Evolutionary conservation across 176 grass and related monocot species (phyloP).

Genomic region (Ensete ventricosum): DNA sequence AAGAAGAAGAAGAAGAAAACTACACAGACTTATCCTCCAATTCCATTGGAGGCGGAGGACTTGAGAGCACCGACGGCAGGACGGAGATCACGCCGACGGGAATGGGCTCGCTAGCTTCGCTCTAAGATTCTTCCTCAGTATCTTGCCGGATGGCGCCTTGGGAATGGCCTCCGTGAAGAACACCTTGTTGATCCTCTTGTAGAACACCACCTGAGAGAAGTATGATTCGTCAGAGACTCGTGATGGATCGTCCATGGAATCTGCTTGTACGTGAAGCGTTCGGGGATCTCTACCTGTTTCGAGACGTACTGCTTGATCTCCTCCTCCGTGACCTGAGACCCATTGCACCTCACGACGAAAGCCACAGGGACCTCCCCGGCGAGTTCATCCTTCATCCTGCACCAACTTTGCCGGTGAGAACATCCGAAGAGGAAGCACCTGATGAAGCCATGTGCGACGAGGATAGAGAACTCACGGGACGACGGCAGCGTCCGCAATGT

Average conservation of each 20-base stretch:
- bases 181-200: conserved; percentile 8
- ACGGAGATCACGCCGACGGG: neutral
- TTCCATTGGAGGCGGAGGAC: neutral
- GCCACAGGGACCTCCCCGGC: conserved; percentile 10
- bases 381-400: conserved; percentile 6
- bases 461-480: neutral
- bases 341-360: conserved; percentile 2
- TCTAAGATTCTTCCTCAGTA: neutral
- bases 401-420: neutral
- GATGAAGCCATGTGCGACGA: neutral
- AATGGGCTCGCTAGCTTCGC: neutral
- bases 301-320: conserved; percentile 14
- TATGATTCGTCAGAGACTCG: neutral
- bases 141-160: conserved; percentile 3
- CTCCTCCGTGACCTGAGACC: neutral
- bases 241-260: neutral
- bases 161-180: conserved; percentile 8
- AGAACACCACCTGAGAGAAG: neutral
- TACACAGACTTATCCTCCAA: neutral
- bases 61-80: neutral
- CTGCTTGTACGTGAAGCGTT: no score
- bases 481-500: conserved; percentile 4
- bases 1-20: no score
- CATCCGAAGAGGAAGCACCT: neutral
- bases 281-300: neutral